Evolutionary conservation across 2,329 filamentous ascomycete genomes (phyloP).

Genomic region (Emergomyces pasteurianus): DNA sequence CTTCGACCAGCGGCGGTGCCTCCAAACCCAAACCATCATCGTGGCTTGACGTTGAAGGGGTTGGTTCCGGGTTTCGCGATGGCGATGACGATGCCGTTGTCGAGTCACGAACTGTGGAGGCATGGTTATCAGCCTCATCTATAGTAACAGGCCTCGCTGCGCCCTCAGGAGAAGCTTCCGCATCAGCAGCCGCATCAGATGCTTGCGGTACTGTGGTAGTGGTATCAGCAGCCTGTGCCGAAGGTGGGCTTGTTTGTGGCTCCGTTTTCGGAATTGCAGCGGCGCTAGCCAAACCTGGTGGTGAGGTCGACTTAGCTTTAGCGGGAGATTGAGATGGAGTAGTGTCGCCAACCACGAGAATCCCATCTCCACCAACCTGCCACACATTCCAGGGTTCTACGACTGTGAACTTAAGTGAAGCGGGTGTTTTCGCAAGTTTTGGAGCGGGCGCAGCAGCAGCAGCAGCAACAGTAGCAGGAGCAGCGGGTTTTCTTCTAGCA

Average conservation of each 20-base stretch:
- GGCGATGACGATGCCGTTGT: background rate
- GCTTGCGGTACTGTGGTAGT: background rate
- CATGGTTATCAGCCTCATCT: background rate
- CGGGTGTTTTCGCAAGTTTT: slow-evolving; percentile 7
- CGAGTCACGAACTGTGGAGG: background rate
- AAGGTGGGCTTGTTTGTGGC: background rate
- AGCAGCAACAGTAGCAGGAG: slow-evolving; percentile 39
- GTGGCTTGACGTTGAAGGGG: background rate
- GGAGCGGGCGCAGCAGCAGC: slow-evolving; percentile 32
- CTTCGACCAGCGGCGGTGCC: background rate
- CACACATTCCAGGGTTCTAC: slow-evolving; percentile 31
- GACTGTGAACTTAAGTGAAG: slow-evolving; percentile 26
- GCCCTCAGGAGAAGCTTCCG: background rate
- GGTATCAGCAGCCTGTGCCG: background rate
- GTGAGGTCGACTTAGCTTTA: background rate
- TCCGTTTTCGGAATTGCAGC: background rate
- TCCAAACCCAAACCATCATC: background rate
- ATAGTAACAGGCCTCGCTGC: background rate
- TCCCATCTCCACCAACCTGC: slow-evolving; percentile 24
- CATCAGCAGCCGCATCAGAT: background rate
- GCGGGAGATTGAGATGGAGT: background rate
- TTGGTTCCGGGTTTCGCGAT: background rate
- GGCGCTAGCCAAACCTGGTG: background rate
- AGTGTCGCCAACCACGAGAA: slow-evolving; percentile 20
- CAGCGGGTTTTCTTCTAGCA: slow-evolving; percentile 56